These are phyloP conservation scores for Glaciozyma martinii DNA, from an alignment of 768 basidiomycete species.

Conservation along the genomic window DNA sequence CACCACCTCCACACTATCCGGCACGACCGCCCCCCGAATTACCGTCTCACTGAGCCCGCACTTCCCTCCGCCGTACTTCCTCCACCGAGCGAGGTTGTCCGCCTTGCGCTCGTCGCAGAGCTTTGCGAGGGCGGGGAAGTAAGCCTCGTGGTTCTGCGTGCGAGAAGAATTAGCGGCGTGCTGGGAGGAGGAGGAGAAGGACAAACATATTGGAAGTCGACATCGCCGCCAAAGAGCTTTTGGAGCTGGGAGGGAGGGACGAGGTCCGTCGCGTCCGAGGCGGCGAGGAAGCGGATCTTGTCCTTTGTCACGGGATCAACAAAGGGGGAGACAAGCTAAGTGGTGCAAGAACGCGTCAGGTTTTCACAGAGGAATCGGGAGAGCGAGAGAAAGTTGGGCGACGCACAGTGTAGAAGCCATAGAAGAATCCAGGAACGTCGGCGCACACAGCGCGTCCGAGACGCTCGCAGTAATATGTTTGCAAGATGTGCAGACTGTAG, in stretches of 20 bases:
- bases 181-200: not conserved
- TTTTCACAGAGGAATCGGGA: not conserved
- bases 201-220: slow-evolving; percentile 54
- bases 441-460: slow-evolving; percentile 64
- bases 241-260: slow-evolving; percentile 62
- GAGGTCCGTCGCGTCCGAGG: slow-evolving; percentile 39
- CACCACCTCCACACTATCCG: not conserved
- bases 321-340: slow-evolving; percentile 21
- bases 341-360: not conserved
- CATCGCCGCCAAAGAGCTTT: slow-evolving; percentile 57
- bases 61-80: slow-evolving; percentile 50
- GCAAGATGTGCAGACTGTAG: slow-evolving; percentile 40
- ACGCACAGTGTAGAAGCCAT: slow-evolving; percentile 27
- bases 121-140: slow-evolving; percentile 59
- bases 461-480: slow-evolving; percentile 49
- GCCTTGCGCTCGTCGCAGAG: slow-evolving; percentile 50
- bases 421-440: slow-evolving; percentile 53
- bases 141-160: slow-evolving; percentile 51
- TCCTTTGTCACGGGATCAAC: not conserved
- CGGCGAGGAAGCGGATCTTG: slow-evolving; percentile 36
- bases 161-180: not conserved
- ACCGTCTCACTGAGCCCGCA: slow-evolving; percentile 74
- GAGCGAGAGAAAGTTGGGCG: not conserved
- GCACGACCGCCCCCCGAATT: slow-evolving; percentile 47
- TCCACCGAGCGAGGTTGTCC: slow-evolving; percentile 56